A percentile compares a stretch with the other conserved stretches of the same genome.
phyloP scores from a whole-genome alignment of 352 stramenopile genomes.

The Phytopythium kandeliae region DNA sequence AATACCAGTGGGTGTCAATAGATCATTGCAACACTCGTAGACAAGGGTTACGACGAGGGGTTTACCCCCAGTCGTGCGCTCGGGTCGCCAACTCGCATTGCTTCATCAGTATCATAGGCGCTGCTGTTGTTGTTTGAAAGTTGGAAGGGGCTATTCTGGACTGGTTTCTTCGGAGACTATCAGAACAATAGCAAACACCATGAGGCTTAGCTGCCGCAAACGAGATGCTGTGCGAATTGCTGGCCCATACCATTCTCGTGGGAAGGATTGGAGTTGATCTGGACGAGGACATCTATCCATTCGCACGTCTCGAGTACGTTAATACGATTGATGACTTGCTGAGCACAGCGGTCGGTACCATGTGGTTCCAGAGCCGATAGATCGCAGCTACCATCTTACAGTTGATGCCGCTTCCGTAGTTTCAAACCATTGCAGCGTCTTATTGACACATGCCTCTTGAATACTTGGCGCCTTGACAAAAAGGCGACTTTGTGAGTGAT shows the following conservation, averaged over 20 bases:
- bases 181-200: not conserved
- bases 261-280: constrained; percentile 40
- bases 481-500: no score
- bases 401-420: constrained; percentile 14
- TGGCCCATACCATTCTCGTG: constrained; percentile 40
- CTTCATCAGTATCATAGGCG: not conserved
- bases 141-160: not conserved
- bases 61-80: not conserved
- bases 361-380: no score
- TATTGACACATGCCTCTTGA: constrained; percentile 38
- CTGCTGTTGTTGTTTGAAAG: not conserved
- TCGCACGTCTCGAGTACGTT: not conserved
- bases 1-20: not conserved
- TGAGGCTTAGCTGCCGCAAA: not conserved
- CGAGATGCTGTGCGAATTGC: not conserved
- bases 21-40: not conserved
- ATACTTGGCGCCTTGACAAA: constrained; percentile 37
- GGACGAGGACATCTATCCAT: constrained; percentile 6
- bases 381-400: constrained; percentile 8
- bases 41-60: no score
- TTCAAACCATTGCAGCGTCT: constrained; percentile 61
- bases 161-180: not conserved
- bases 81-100: not conserved
- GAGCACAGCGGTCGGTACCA: no score
- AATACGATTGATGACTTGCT: not conserved